Conservation (phyloP, 805 yeast species). For the Cyberlindnera petersonii region DNA sequence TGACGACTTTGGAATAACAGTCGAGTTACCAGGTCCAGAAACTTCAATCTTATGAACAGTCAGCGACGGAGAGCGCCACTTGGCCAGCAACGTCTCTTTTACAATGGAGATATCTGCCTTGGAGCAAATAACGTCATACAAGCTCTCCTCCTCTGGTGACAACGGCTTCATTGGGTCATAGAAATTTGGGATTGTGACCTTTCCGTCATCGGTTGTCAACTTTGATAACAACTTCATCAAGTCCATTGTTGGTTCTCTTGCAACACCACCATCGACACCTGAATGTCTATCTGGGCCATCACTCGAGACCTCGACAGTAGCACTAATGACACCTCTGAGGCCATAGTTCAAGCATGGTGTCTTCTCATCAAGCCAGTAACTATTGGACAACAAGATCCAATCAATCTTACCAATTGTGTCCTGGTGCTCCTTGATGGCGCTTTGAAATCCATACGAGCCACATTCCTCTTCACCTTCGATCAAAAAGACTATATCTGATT, state of each 20-base stretch:
- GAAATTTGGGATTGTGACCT: slow-evolving; percentile 62
- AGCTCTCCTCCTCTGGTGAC: slow-evolving; percentile 50
- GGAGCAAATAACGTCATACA: slow-evolving; percentile 54
- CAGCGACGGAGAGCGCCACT: slow-evolving; percentile 88
- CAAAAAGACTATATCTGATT: slow-evolving; percentile 73
- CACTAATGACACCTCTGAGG: slow-evolving; percentile 83
- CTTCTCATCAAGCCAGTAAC: slow-evolving; percentile 88
- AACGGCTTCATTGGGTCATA: slow-evolving; percentile 63
- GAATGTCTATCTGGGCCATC: slow-evolving; percentile 89
- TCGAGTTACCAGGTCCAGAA: slow-evolving; percentile 85
- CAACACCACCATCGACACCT: slow-evolving; percentile 93
- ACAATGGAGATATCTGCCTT: slow-evolving; percentile 34
- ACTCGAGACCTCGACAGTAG: slow-evolving; percentile 63
- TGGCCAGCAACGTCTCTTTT: slow-evolving; percentile 57
- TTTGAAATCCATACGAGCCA: slow-evolving; percentile 83
- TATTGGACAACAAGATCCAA: slow-evolving; percentile 86
- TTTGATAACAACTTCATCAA: slow-evolving; percentile 66
- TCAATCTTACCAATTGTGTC: slow-evolving; percentile 66
- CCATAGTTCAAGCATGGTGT: slow-evolving; percentile 95
- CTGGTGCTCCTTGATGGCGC: slow-evolving; percentile 51
- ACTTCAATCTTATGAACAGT: slow-evolving; percentile 82
- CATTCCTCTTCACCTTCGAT: slow-evolving; percentile 96
- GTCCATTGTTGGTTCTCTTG: slow-evolving; percentile 86
- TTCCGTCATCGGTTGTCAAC: slow-evolving; percentile 53
- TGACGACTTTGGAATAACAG: slow-evolving; percentile 84